phyloP scores from a whole-genome alignment of 345 rosid genomes.

The Acer saccharum region DNA sequence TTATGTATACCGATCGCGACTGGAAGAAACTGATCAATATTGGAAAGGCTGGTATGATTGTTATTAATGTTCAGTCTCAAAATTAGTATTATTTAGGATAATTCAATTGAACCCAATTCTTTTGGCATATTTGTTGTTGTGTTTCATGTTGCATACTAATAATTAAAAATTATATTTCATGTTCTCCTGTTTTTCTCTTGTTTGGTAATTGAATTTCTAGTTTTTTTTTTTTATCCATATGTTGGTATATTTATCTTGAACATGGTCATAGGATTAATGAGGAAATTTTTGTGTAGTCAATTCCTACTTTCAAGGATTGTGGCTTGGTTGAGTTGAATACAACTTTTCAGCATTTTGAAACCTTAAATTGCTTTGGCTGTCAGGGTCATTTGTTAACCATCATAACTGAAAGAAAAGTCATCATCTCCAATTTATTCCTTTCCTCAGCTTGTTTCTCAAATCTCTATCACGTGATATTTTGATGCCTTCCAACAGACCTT shows the following conservation, averaged over 20 bases:
- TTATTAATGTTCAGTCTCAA: background rate
- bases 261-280: background rate
- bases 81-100: background rate
- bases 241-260: background rate
- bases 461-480: background rate
- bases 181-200: too few species aligned
- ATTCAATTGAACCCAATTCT: background rate
- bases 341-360: background rate
- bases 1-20: slow-evolving; percentile 66
- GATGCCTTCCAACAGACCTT: background rate
- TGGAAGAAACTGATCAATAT: slow-evolving; percentile 88
- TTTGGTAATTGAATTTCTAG: background rate
- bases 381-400: background rate
- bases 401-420: background rate
- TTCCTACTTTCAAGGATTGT: background rate
- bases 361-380: background rate
- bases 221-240: background rate
- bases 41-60: slow-evolving; percentile 89
- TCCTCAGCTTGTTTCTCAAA: background rate
- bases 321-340: background rate
- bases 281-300: background rate
- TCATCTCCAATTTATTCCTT: background rate
- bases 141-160: too few species aligned
- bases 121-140: background rate
- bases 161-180: too few species aligned